These are phyloP conservation scores for Fusarium anthophilum DNA, from an alignment of 2,329 filamentous ascomycete species.

Conservation along the genomic window DNA sequence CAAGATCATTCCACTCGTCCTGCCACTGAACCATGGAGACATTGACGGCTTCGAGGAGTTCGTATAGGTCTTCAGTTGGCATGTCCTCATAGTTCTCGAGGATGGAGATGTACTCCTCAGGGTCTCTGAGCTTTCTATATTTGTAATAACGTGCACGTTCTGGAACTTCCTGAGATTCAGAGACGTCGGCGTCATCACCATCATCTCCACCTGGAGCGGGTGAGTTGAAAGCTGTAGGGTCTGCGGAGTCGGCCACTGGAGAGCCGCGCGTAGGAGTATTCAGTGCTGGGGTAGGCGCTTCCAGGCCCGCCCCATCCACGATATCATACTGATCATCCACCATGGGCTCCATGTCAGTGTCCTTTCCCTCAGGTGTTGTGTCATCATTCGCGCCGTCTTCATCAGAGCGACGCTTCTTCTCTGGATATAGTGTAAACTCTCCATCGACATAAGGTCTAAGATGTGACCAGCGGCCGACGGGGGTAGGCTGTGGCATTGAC, in stretches of 20 bases:
- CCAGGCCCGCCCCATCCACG: slow-evolving; percentile 43
- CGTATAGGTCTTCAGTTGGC: slow-evolving; percentile 56
- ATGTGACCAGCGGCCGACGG: slow-evolving; percentile 49
- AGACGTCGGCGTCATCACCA: slow-evolving; percentile 48
- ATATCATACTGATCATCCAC: slow-evolving; percentile 48
- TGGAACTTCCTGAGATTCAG: slow-evolving; percentile 47
- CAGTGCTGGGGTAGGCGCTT: slow-evolving; percentile 49
- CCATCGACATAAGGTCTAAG: slow-evolving; percentile 54
- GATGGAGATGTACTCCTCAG: slow-evolving; percentile 58
- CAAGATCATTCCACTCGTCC: slow-evolving; percentile 61
- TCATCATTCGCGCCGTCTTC: slow-evolving; percentile 47
- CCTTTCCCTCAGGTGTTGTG: slow-evolving; percentile 46
- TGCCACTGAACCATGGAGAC: slow-evolving; percentile 62
- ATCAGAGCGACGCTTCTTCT: slow-evolving; percentile 47
- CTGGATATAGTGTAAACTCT: slow-evolving; percentile 52
- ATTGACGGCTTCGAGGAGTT: slow-evolving; percentile 56
- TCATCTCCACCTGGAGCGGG: slow-evolving; percentile 51
- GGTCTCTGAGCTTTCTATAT: slow-evolving; percentile 62
- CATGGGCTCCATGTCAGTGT: slow-evolving; percentile 46
- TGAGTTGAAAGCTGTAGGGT: slow-evolving; percentile 51
- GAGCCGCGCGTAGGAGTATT: slow-evolving; percentile 53
- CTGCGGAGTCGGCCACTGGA: slow-evolving; percentile 50
- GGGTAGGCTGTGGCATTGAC: slow-evolving; percentile 43
- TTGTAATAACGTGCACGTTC: slow-evolving; percentile 49
- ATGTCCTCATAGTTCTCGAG: slow-evolving; percentile 63